Evolutionary conservation across 257 asterid genomes (phyloP).

Genomic region (Fraxinus cuspidata): DNA sequence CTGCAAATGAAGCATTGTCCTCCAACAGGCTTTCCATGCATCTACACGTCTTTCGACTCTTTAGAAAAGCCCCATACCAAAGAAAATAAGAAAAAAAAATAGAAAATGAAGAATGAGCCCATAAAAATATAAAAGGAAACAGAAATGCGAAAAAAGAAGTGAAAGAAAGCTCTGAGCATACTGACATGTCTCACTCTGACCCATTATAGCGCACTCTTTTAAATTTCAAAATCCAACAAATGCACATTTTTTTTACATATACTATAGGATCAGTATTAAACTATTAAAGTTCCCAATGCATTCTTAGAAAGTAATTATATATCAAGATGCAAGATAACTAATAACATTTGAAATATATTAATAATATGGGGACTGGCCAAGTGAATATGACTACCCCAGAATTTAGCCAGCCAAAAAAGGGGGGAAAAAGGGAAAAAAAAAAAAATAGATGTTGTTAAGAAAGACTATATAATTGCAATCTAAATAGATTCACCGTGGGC

Average conservation of each 20-base stretch:
- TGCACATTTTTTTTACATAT: neutral
- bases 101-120: neutral
- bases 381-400: neutral
- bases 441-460: neutral
- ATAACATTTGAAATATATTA: neutral
- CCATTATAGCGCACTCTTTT: neutral
- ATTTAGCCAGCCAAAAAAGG: too few species aligned
- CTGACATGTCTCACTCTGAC: neutral
- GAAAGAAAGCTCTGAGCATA: neutral
- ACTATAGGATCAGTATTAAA: neutral
- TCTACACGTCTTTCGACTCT: neutral
- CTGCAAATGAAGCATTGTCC: neutral
- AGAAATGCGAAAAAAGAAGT: neutral
- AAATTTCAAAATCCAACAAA: neutral
- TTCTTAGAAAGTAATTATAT: neutral
- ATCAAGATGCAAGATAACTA: neutral
- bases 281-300: neutral
- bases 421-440: too few species aligned
- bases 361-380: neutral
- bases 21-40: neutral
- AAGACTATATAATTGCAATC: neutral
- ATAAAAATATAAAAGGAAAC: neutral
- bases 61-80: neutral
- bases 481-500: conserved; percentile 20
- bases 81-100: neutral